A percentile compares a stretch with the other conserved stretches of the same genome.
Evolutionary conservation across 2,329 filamentous ascomycete species (phyloP).

Genomic region (Mycosphaerelloides madeirae): DNA sequence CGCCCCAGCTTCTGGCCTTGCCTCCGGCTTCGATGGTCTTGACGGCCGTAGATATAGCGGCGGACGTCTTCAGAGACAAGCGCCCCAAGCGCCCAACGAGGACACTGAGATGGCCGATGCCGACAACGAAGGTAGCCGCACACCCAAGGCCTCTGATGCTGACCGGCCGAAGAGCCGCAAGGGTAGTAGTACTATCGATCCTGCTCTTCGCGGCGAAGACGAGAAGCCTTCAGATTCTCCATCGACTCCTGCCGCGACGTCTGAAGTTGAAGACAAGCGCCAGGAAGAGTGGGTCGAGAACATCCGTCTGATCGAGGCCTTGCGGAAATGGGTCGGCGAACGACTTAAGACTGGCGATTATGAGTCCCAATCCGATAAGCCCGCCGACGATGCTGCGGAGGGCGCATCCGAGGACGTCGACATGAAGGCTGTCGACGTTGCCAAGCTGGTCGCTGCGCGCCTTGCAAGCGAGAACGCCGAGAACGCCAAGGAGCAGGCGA

Average conservation of each 20-base stretch:
- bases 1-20: constrained; percentile 65
- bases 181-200: constrained; percentile 33
- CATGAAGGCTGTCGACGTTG: constrained; percentile 13
- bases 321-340: constrained; percentile 54
- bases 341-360: constrained; percentile 52
- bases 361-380: constrained; percentile 22
- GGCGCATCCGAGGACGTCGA: constrained; percentile 16
- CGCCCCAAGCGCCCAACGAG: constrained; percentile 42
- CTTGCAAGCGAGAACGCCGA: constrained; percentile 11
- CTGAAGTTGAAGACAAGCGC: constrained; percentile 39
- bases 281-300: constrained; percentile 59
- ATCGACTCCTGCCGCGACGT: constrained; percentile 26
- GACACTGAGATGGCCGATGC: constrained; percentile 38
- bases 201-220: constrained; percentile 33
- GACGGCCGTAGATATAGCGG: constrained; percentile 59
- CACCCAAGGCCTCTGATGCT: constrained; percentile 30
- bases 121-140: constrained; percentile 32
- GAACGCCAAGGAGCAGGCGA: constrained; percentile 13
- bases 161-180: constrained; percentile 27
- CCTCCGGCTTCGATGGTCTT: constrained; percentile 57
- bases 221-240: constrained; percentile 23
- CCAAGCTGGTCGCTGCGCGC: constrained; percentile 24
- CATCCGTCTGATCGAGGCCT: constrained; percentile 58
- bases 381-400: constrained; percentile 1
- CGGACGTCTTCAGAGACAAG: constrained; percentile 54